Conservation (phyloP, 129 eudicot species). For the Lonicera japonica region DNA sequence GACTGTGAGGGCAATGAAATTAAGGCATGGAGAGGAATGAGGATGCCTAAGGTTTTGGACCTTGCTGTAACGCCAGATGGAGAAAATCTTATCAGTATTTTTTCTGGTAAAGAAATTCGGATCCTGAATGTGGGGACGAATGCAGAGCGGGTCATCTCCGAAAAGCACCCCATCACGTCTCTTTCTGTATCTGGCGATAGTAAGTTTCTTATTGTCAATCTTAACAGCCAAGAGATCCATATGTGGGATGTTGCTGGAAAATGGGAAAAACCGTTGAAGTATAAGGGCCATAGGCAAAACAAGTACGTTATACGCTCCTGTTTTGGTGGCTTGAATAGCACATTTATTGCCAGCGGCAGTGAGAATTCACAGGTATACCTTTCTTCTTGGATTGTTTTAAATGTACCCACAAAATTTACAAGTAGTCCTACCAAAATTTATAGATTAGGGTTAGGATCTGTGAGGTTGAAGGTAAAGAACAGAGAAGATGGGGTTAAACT, state of each 20-base stretch:
- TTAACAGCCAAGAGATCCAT: slow-evolving; percentile 89
- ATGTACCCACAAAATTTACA: too few relatives aligned
- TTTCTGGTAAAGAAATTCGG: slow-evolving; percentile 69
- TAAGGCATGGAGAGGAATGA: slow-evolving; percentile 77
- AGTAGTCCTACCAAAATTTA: too few relatives aligned
- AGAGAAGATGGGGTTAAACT: too few relatives aligned
- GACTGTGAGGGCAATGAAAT: slow-evolving; percentile 80
- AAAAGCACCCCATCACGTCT: slow-evolving; percentile 69
- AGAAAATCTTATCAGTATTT: slow-evolving; percentile 56
- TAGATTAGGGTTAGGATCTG: too few relatives aligned
- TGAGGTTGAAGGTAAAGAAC: too few relatives aligned
- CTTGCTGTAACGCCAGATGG: slow-evolving; percentile 90
- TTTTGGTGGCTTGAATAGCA: slow-evolving; percentile 76
- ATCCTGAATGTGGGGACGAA: slow-evolving; percentile 56
- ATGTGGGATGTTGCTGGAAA: slow-evolving; percentile 85
- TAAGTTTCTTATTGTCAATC: slow-evolving; percentile 58
- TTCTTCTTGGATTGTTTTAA: not conserved
- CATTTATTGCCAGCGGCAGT: slow-evolving; percentile 88
- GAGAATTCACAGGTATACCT: slow-evolving; percentile 73
- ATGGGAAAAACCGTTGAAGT: slow-evolving; percentile 52
- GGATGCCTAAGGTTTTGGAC: slow-evolving; percentile 84
- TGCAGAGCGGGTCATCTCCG: slow-evolving; percentile 65
- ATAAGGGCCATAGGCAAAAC: slow-evolving; percentile 68
- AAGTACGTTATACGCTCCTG: slow-evolving; percentile 87
- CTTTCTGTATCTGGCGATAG: slow-evolving; percentile 76